A percentile compares a stretch with the other conserved stretches of the same genome.
phyloP scores from a whole-genome alignment of 352 stramenopile genomes.

The Lagenidium sp. region DNA sequence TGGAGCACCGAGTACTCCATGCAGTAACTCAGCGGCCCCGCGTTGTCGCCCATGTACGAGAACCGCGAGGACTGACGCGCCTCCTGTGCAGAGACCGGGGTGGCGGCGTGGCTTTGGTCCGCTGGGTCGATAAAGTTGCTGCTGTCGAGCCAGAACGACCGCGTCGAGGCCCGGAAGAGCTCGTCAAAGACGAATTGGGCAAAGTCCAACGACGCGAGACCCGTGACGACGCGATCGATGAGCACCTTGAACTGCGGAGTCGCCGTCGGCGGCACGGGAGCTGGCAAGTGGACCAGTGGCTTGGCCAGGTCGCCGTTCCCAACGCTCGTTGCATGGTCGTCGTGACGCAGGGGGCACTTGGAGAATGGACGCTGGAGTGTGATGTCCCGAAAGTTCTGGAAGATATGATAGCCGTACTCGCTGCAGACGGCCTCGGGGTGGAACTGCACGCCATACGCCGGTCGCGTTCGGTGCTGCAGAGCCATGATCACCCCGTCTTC shows the following conservation, averaged over 20 bases:
- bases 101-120: not conserved
- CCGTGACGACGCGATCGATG: constrained; percentile 24
- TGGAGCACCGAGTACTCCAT: constrained; percentile 59
- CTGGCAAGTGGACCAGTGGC: not conserved
- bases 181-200: constrained; percentile 45
- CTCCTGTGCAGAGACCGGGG: not conserved
- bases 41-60: constrained; percentile 68
- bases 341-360: constrained; percentile 46
- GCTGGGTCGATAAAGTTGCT: constrained; percentile 34
- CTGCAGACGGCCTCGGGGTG: constrained; percentile 95
- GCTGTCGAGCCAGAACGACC: constrained; percentile 77
- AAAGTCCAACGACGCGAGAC: constrained; percentile 45
- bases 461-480: constrained; percentile 70
- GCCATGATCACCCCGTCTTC: constrained; percentile 85
- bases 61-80: constrained; percentile 26
- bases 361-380: constrained; percentile 25
- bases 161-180: constrained; percentile 32
- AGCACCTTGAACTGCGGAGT: constrained; percentile 14
- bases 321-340: constrained; percentile 12
- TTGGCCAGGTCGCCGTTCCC: too few relatives aligned
- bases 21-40: constrained; percentile 45
- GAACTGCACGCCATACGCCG: constrained; percentile 96
- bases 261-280: not conserved
- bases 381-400: constrained; percentile 86
- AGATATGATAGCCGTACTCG: constrained; percentile 70